Evolutionary conservation across 2,329 filamentous ascomycete genomes (phyloP), one percentile per base, ranked within the genome.

Genomic region (Fusarium duplospermum): DNA sequence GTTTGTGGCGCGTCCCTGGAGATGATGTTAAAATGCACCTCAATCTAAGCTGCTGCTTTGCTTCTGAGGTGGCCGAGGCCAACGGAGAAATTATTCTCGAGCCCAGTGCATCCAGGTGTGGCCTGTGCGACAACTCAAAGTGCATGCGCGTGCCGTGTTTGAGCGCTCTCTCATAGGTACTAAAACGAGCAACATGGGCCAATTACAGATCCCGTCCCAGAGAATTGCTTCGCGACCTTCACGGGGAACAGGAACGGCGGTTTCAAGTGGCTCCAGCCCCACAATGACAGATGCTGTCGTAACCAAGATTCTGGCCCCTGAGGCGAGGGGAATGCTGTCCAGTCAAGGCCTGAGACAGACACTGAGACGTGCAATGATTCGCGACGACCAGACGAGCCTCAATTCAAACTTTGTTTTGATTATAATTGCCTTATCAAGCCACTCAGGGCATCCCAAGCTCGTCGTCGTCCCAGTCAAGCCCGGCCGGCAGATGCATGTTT

Each of bases 181-280:
- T 38, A 57, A 35, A 57, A 47, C 31, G 40, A 42, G 18, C 36
- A 47, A 42, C 45, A 40, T 45, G 54, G 57, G 29, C 62, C 71
- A 71, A 42, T 74, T 50, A 64, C 42, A 66, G 64, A 66, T 72
- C 69, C 33, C 31, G 45, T 60, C 38, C 54, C 33, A 47, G 40
- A 31, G 45, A 67, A 47, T 74, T 64, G 20, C 47, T 40, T 63
- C 10, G 35, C 60, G 29, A 56, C 47, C 54, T 38, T 52, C 54
- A 45, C 50, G 50, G 45, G 75, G 59, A 66, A 68, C 66, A 73
- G 66, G 57, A 61, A 74, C 69, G 74, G 76, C 67, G 76, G 76
- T 77, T 77, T 78, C 76, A 77, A 77, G 72, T 75, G 72, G 61
- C 71, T 70, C 64, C 16, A 8, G 66, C 67, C 68, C 72, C 76